Percentiles rank a stretch among this genome's conserved stretches.
phyloP scores from a whole-genome alignment of 768 basidiomycete genomes.

The Suillus ampliporus region DNA sequence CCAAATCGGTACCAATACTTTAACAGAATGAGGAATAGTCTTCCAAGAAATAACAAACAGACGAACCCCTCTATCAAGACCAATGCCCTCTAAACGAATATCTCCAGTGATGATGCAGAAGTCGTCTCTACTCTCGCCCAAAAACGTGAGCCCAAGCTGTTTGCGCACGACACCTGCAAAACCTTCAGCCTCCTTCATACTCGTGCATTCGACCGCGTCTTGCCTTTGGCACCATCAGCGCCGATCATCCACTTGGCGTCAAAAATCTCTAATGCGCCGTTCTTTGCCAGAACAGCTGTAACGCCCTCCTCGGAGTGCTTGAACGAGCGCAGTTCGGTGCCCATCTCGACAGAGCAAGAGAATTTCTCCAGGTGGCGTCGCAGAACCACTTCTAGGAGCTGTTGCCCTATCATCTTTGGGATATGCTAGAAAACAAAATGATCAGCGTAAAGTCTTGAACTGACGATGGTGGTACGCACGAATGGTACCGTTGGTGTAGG shows the following conservation, averaged over 20 bases:
- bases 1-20: slow-evolving; percentile 46
- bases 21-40: not conserved
- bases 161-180: slow-evolving; percentile 10
- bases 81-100: slow-evolving; percentile 41
- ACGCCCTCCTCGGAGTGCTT: slow-evolving; percentile 40
- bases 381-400: slow-evolving; percentile 34
- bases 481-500: slow-evolving; percentile 30
- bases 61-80: slow-evolving; percentile 44
- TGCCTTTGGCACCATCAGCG: slow-evolving; percentile 22
- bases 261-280: slow-evolving; percentile 1
- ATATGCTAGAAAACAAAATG: slow-evolving; percentile 17
- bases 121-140: slow-evolving; percentile 36
- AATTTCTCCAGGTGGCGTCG: slow-evolving; percentile 24
- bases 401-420: slow-evolving; percentile 29
- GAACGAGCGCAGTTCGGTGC: slow-evolving; percentile 39
- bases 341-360: slow-evolving; percentile 40
- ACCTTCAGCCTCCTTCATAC: not conserved
- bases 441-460: not conserved
- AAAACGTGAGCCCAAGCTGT: slow-evolving; percentile 12
- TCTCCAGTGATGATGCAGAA: slow-evolving; percentile 33
- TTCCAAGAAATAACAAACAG: not conserved
- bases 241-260: slow-evolving; percentile 16
- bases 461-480: slow-evolving; percentile 19
- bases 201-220: not conserved
- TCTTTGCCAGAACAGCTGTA: slow-evolving; percentile 15